Base-by-base conservation (phyloP, 2,329 filamentous ascomycete genomes). In the Neodidymelliopsis sp. region DNA sequence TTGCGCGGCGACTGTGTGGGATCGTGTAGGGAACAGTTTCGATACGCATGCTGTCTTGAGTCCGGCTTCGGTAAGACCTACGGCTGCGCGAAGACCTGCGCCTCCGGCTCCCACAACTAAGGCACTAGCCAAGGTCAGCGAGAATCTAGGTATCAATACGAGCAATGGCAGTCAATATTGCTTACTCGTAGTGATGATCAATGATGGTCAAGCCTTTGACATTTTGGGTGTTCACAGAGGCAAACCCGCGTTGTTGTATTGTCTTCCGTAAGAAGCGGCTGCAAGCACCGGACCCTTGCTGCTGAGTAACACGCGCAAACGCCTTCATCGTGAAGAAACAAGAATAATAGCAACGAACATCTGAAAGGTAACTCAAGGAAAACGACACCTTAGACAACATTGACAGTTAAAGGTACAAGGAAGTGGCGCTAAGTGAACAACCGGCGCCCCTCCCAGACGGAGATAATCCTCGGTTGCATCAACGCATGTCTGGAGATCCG, bases 1-100 rank as follows among this genome's bases (percentile, higher is more conserved):
- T 71, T 87, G 84, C 18, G 84, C 84, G n/a, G 84, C 84, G 49
- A 86, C 84, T 9, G 84, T 87, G 70, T 86, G 84, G 59, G 79
- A 83, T 72, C 84, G 76, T 13, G 84, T 86, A 23, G 82, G 82
- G 67, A 86, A 86, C 24, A 86, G 75, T 67, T 86, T 86, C 22
- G 81, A 82, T 55, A 87, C 79, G 73, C 84, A 86, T 54, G 84
- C 84, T 52, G 83, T 86, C 59, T 86, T 84, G 63, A 86, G 80
- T 7, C 84, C 84, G 56, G 82, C 81, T 73, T 86, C 83, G 23
- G 84, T 83, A 30, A 87, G 75, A 60, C 84, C 84, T 60, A 86
- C 83, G 49, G 84, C 83, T 40, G 84, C 84, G 63, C 84, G 79
- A 29, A 87, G 75, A 65, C 84, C 84, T 53, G 84, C 82, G 65